Percentiles rank a stretch among this genome's conserved stretches.
Evolutionary conservation across 208 protist species (phyloP).

Genomic region (Leishmania aethiopica): DNA sequence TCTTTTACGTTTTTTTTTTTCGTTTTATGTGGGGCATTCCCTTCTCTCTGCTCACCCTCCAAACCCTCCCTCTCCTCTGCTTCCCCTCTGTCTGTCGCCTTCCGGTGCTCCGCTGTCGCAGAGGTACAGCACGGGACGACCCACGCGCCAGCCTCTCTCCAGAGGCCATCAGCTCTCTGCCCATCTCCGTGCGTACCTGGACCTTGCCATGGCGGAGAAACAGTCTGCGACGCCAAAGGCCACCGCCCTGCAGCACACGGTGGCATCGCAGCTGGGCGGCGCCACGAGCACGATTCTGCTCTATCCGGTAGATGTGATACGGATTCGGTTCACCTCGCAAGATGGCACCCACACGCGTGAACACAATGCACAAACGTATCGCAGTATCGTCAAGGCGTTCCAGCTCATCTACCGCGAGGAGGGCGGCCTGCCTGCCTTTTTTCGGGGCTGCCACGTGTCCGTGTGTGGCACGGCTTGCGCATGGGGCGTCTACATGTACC

Average conservation of each 20-base stretch:
- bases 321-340: slow-evolving; percentile 89
- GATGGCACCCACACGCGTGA: slow-evolving; percentile 69
- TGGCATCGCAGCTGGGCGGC: slow-evolving; percentile 66
- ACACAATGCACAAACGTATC: slow-evolving; percentile 80
- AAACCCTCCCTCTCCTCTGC: too few relatives aligned
- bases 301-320: slow-evolving; percentile 91
- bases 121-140: background rate
- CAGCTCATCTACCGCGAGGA: slow-evolving; percentile 50
- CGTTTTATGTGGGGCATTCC: too few relatives aligned
- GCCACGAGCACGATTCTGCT: slow-evolving; percentile 64
- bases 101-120: background rate
- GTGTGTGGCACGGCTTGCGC: slow-evolving; percentile 59
- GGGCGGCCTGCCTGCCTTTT: slow-evolving; percentile 56
- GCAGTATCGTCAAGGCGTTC: slow-evolving; percentile 38
- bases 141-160: background rate
- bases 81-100: background rate
- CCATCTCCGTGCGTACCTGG: background rate
- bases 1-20: background rate
- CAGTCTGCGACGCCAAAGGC: slow-evolving; percentile 4
- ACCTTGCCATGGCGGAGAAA: background rate
- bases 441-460: slow-evolving; percentile 71
- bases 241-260: slow-evolving; percentile 46
- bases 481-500: slow-evolving; percentile 90
- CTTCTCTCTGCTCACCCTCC: too few relatives aligned
- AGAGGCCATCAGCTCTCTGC: background rate